phyloP scores from a whole-genome alignment of 2,329 filamentous ascomycete genomes.

The Fusarium euwallaceae region DNA sequence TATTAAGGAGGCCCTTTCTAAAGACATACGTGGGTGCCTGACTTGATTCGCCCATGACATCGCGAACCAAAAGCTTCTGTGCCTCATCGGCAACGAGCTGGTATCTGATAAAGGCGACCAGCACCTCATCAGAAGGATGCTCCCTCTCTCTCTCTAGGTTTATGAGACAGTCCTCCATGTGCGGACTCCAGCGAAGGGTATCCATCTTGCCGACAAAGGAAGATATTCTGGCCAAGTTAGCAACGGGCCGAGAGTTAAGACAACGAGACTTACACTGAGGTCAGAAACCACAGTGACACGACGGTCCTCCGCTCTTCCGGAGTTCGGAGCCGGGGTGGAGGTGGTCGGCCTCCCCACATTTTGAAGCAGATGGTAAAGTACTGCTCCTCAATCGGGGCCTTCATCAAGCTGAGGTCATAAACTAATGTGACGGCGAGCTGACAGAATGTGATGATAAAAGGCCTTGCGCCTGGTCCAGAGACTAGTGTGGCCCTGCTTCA shows the following conservation, averaged over 20 bases:
- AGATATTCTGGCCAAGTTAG: slow-evolving; percentile 47
- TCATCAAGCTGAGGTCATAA: slow-evolving; percentile 62
- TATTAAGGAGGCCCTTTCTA: slow-evolving; percentile 48
- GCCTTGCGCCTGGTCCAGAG: slow-evolving; percentile 54
- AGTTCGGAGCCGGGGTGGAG: slow-evolving; percentile 53
- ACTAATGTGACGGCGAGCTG: slow-evolving; percentile 59
- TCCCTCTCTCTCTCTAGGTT: slow-evolving; percentile 61
- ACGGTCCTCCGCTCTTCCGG: slow-evolving; percentile 64
- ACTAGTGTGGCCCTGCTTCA: slow-evolving; percentile 54
- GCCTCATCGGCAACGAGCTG: slow-evolving; percentile 58
- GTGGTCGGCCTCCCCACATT: slow-evolving; percentile 47
- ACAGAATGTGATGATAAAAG: slow-evolving; percentile 59
- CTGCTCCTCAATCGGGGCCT: slow-evolving; percentile 53
- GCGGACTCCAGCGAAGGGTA: slow-evolving; percentile 67
- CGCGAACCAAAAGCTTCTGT: slow-evolving; percentile 48
- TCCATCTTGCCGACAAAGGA: slow-evolving; percentile 63
- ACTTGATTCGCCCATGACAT: slow-evolving; percentile 45
- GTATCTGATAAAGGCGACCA: slow-evolving; percentile 54
- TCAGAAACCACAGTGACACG: slow-evolving; percentile 60
- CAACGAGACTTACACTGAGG: slow-evolving; percentile 49
- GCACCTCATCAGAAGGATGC: slow-evolving; percentile 61
- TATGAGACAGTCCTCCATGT: slow-evolving; percentile 69
- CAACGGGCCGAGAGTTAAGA: neutral
- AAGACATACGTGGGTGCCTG: slow-evolving; percentile 51
- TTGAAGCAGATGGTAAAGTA: slow-evolving; percentile 54